Conservation (phyloP, 2,329 filamentous ascomycete genomes). For the Fusarium luffae region DNA sequence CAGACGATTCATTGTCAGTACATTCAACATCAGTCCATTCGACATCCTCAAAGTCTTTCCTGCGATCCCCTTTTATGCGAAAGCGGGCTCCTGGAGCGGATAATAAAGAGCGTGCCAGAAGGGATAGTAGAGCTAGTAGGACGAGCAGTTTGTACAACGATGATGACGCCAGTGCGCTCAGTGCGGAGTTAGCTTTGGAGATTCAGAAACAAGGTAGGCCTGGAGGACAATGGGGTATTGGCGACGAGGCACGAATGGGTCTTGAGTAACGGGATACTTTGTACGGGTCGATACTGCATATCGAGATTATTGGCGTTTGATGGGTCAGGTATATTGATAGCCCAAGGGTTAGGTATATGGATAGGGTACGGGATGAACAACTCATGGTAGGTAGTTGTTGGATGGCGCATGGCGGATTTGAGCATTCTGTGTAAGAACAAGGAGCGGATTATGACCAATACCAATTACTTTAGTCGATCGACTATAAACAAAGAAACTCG, state of each 20-base stretch:
- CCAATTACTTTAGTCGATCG: constrained; percentile 22
- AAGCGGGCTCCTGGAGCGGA: constrained; percentile 51
- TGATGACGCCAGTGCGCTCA: constrained; percentile 56
- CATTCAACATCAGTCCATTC: constrained; percentile 61
- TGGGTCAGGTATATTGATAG: constrained; percentile 24
- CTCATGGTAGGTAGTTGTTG: not conserved
- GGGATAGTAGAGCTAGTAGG: constrained; percentile 57
- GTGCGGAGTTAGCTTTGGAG: constrained; percentile 61
- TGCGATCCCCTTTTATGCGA: constrained; percentile 55
- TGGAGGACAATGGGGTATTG: constrained; percentile 77
- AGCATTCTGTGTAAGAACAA: constrained; percentile 20
- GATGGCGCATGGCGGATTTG: constrained; percentile 24
- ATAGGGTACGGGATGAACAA: constrained; percentile 3
- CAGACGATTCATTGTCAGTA: constrained; percentile 58
- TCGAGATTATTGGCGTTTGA: constrained; percentile 52
- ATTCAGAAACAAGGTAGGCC: constrained; percentile 65
- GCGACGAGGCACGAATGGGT: constrained; percentile 86
- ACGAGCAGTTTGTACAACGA: constrained; percentile 57
- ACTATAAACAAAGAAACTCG: constrained; percentile 22
- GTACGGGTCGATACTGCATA: constrained; percentile 17
- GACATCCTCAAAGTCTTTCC: constrained; percentile 60
- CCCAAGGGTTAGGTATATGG: not conserved
- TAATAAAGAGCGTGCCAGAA: constrained; percentile 53
- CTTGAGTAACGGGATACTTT: constrained; percentile 62
- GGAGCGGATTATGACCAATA: constrained; percentile 20